Evolutionary conservation across 306 rosid genomes (phyloP).

Genomic region (Neltuma alba): DNA sequence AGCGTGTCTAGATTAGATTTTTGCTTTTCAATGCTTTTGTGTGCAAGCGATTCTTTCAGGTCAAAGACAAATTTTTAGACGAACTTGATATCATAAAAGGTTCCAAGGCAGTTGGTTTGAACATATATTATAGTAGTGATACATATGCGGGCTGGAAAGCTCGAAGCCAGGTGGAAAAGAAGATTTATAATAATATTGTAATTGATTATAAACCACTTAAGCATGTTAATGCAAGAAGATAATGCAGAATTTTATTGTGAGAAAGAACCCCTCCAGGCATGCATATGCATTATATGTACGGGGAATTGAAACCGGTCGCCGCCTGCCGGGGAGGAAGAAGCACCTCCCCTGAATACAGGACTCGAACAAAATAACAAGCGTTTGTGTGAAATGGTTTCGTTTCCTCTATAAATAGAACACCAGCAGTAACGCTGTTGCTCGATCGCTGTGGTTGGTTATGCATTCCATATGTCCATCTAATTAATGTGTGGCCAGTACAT

Average conservation of each 20-base stretch:
- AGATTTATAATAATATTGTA: background rate
- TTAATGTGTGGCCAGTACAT: no score
- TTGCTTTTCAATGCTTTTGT: background rate
- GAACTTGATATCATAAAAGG: background rate
- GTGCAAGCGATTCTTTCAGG: background rate
- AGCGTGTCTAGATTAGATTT: background rate
- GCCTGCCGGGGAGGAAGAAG: no score
- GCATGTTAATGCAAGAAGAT: background rate
- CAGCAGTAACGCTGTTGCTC: no score
- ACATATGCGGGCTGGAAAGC: background rate
- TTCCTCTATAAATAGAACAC: background rate
- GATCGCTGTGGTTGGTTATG: no score
- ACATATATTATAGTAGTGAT: no score
- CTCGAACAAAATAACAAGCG: background rate
- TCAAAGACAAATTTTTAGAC: background rate
- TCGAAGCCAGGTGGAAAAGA: background rate
- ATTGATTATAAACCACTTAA: background rate
- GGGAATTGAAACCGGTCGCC: no score
- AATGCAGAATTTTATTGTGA: background rate
- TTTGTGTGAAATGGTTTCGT: background rate
- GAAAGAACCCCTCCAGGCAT: background rate
- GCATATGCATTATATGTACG: background rate
- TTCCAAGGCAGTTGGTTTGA: background rate
- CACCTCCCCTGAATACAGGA: no score
- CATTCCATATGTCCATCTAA: no score